Base-by-base conservation (phyloP, 2,329 filamentous ascomycete genomes). In the Fusarium mundagurra region DNA sequence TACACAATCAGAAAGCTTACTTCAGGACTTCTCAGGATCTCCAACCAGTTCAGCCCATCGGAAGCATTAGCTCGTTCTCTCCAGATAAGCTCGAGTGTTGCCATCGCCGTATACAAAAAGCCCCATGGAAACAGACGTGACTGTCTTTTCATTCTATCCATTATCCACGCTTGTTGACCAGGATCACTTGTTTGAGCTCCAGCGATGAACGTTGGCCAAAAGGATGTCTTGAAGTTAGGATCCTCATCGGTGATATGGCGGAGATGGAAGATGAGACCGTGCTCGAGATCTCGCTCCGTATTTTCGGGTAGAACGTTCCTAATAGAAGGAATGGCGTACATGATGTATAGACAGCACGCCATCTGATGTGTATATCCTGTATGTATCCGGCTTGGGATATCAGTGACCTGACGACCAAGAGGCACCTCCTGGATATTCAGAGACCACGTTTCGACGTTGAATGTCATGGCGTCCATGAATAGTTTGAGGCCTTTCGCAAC, bases 191-290 rank as follows among this genome's bases (percentile, higher is more conserved):
- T 39, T 44, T 68, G 65, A 18, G 65, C 65, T 12, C 65, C 65
- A 11, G 65, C 65, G 1, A 68, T 58, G 24, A 68, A 68, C 0
- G 65, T 68, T 14, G 62, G 65, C 65, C 65, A 68, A 39, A 65
- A 65, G 2, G 65, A 66, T 10, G 65, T 68, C 53, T 68, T 68
- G 62, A 68, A 68, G 24, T 65, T 68, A 10, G 65, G 65, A 6
- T 68, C 65, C 13, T 55, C 41, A 3, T 68, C 62, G 6, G 62
- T 41, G 22, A 68, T 61, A 1, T 64, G 29, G 3, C 31, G 18
- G 10, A 68, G 27, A 29, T 68, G 65, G 2, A 53, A 29, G 11
- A 60, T 53, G 3, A 68, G 45, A 4, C 57, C 29, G 14, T 58
- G 4, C 10, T 68, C 65, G 8, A 68, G 22, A 29, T 31, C 33